Conservation (phyloP, 352 stramenopile genomes). For the Pythium sukuiense region DNA sequence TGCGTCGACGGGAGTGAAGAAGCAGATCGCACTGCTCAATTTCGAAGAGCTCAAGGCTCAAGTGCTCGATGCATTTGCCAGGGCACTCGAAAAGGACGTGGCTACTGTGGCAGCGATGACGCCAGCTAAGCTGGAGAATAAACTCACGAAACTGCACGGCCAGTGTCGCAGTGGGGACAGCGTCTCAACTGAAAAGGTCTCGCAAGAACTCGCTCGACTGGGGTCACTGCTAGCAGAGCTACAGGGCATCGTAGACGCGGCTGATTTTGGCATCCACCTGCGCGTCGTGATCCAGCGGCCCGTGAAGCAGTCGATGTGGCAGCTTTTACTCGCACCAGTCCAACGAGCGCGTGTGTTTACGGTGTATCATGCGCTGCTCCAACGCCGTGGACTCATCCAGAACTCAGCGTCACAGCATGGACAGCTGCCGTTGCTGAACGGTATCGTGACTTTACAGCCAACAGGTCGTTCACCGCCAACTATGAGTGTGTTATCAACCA, state of each 20-base stretch:
- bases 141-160: conserved; percentile 3
- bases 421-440: not conserved
- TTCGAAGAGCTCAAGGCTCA: conserved; percentile 15
- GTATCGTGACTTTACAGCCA: not conserved
- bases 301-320: conserved; percentile 41
- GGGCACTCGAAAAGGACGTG: conserved; percentile 1
- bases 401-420: not conserved
- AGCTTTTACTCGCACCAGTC: conserved; percentile 39
- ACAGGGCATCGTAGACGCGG: conserved; percentile 20
- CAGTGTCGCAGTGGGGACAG: not conserved
- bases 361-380: conserved; percentile 28
- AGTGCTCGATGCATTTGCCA: conserved; percentile 16
- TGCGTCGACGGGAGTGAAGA: conserved; percentile 29
- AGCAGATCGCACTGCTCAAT: conserved; percentile 32
- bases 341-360: conserved; percentile 38
- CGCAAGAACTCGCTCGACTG: not conserved
- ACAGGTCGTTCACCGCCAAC: not conserved
- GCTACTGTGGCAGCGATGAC: conserved; percentile 18
- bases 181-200: not conserved
- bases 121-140: conserved; percentile 25
- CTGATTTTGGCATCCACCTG: conserved; percentile 31
- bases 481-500: not conserved
- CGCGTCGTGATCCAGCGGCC: conserved; percentile 26
- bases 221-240: conserved; percentile 15
- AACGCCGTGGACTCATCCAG: not conserved